A percentile compares a stretch with the other conserved stretches of the same genome.
These are phyloP conservation scores for Entamoeba moshkovskii DNA, from an alignment of 208 protist species.

Conservation along the genomic window DNA sequence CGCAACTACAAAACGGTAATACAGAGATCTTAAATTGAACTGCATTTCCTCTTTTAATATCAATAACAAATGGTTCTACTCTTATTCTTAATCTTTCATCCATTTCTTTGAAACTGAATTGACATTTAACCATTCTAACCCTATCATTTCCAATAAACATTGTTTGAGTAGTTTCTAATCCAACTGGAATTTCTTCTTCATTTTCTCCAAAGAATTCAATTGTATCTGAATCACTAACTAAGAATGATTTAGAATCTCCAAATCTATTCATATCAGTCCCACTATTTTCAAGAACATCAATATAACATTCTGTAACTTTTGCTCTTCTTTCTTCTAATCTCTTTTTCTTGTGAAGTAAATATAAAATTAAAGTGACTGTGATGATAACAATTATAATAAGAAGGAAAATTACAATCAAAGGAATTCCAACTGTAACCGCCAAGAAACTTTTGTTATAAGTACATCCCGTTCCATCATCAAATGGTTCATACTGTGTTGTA, in stretches of 20 bases:
- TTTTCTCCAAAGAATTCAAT: no score
- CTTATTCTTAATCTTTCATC: not conserved
- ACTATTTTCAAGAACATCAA: no score
- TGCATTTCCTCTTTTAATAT: not conserved
- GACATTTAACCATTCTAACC: not conserved
- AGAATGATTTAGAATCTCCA: no score
- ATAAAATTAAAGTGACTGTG: not conserved
- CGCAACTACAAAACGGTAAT: not conserved
- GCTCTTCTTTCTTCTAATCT: no score
- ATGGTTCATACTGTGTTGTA: not conserved
- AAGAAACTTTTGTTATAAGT: not conserved
- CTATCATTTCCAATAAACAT: not conserved
- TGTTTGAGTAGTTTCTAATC: not conserved
- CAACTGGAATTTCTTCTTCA: not conserved
- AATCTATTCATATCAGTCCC: no score
- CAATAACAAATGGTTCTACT: not conserved
- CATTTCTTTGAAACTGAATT: not conserved
- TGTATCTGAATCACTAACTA: no score
- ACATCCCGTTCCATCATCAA: not conserved
- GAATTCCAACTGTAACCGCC: not conserved
- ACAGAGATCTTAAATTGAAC: not conserved
- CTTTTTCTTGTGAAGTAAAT: no score
- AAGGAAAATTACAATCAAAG: not conserved
- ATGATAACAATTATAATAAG: not conserved
- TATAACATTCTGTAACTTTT: no score